Evolutionary conservation across 2,329 filamentous ascomycete genomes (phyloP), one percentile per base, ranked within the genome.

Genomic region (Cordyceps cateniannulata): DNA sequence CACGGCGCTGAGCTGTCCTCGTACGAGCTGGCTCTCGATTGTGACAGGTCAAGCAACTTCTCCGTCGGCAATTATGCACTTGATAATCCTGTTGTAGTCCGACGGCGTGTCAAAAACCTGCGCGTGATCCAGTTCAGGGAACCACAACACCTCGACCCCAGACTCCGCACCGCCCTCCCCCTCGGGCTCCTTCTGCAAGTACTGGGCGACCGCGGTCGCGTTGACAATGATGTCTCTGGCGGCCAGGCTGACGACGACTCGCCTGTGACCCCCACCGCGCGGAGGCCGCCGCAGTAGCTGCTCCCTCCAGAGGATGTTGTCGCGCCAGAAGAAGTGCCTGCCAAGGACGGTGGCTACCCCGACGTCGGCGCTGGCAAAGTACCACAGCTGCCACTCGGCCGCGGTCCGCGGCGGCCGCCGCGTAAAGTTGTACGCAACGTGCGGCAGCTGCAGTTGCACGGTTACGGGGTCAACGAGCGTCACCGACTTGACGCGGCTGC

Each of bases 351-450:
- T 80, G 10, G 87, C 82, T 2, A 89, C 84, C 2, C 85, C 85
- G 29, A 85, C 83, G 65, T 91, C 88, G 59, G 80, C 86, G 49
- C 81, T 84, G 6, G 85, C 88, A 69, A 89, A 90, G 66, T 88
- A 91, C 78, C 84, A 87, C 16, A 91, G 74, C 69, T 87, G 82
- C 76, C 83, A 86, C 71, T 91, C 86, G 63, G 88, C 89, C n/a
- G 88, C 86, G 61, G 60, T 73, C 68, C 65, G 73, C 3, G 83
- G 83, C 58, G 63, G 69, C 29, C 82, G 74, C 63, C 79, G 75
- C 12, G 82, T 86, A 69, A 91, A 90, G 72, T 90, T 91, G 76
- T 85, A 90, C 12, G 87, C 85, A 35, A 90, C 85, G 63, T 88
- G 79, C 1, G 87, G 87, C 40, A 88, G 77, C 69, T 91, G 87